phyloP scores from a whole-genome alignment of 345 rosid species.

The Clarkia xantiana region DNA sequence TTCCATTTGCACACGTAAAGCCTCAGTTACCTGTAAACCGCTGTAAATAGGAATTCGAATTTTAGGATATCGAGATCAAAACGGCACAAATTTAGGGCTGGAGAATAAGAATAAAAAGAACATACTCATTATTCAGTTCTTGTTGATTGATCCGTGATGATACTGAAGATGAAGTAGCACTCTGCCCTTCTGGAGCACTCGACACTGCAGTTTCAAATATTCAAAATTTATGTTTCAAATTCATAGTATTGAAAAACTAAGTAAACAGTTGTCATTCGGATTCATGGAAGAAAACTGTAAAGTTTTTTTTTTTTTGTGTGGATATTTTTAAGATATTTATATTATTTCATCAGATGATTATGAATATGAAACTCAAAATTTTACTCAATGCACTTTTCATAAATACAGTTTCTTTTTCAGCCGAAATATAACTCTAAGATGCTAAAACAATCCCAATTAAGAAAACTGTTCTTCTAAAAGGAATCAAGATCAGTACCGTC shows the following conservation, averaged over 20 bases:
- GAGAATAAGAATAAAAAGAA: slow-evolving; percentile 4
- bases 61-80: background rate
- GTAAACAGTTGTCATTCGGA: background rate
- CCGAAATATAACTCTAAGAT: too few relatives aligned
- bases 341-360: too few relatives aligned
- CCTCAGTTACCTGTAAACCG: slow-evolving; percentile 81
- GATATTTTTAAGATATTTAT: too few relatives aligned
- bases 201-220: slow-evolving; percentile 52
- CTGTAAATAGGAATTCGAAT: slow-evolving; percentile 28
- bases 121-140: slow-evolving; percentile 59
- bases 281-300: too few relatives aligned
- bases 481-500: slow-evolving; percentile 37
- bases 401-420: too few relatives aligned
- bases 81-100: slow-evolving; percentile 5
- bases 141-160: slow-evolving; percentile 49
- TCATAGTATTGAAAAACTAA: too few relatives aligned
- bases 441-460: too few relatives aligned
- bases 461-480: background rate
- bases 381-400: too few relatives aligned
- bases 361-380: too few relatives aligned
- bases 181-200: slow-evolving; percentile 49
- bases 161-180: slow-evolving; percentile 61
- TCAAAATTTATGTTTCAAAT: background rate
- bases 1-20: slow-evolving; percentile 93
- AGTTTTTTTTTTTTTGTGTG: too few relatives aligned